Conservation (phyloP, 805 yeast species). For the Candida insectalens region DNA sequence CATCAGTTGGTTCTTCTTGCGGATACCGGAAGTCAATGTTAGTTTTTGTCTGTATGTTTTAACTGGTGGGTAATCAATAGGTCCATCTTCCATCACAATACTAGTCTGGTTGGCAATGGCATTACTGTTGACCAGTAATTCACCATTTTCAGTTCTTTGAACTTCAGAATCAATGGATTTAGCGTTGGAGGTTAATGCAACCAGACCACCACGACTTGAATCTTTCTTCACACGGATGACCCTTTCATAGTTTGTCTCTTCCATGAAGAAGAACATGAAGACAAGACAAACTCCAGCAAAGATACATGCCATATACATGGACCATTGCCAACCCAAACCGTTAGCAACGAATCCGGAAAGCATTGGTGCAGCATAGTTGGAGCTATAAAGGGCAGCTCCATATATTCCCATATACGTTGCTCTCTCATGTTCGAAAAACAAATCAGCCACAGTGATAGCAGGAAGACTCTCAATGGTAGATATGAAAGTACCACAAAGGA, state of each 20-base stretch:
- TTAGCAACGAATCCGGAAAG: constrained; percentile 48
- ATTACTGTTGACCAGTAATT: constrained; percentile 3
- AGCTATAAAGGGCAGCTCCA: constrained; percentile 41
- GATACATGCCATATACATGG: constrained; percentile 38
- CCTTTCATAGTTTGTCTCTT: constrained; percentile 42
- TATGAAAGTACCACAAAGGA: constrained; percentile 22
- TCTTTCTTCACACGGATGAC: constrained; percentile 16
- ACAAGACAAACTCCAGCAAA: constrained; percentile 31
- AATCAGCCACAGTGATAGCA: constrained; percentile 37
- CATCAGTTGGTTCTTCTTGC: constrained; percentile 16
- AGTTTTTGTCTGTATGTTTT: constrained; percentile 34
- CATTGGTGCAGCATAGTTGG: constrained; percentile 49
- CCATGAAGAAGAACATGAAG: constrained; percentile 35
- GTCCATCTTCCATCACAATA: constrained; percentile 10
- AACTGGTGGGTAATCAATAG: constrained; percentile 16
- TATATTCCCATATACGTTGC: constrained; percentile 39
- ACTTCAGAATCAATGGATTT: constrained; percentile 1
- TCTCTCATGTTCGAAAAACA: constrained; percentile 42
- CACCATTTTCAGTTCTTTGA: constrained; percentile 6
- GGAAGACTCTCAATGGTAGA: constrained; percentile 37
- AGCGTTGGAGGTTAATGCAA: constrained; percentile 16
- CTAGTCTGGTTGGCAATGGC: constrained; percentile 20
- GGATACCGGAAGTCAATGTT: constrained; percentile 29
- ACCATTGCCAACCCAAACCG: constrained; percentile 44
- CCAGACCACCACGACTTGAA: constrained; percentile 12